Percentiles rank a stretch among this genome's conserved stretches.
Evolutionary conservation across 306 rosid species (phyloP).

Genomic region (Rosa persica): DNA sequence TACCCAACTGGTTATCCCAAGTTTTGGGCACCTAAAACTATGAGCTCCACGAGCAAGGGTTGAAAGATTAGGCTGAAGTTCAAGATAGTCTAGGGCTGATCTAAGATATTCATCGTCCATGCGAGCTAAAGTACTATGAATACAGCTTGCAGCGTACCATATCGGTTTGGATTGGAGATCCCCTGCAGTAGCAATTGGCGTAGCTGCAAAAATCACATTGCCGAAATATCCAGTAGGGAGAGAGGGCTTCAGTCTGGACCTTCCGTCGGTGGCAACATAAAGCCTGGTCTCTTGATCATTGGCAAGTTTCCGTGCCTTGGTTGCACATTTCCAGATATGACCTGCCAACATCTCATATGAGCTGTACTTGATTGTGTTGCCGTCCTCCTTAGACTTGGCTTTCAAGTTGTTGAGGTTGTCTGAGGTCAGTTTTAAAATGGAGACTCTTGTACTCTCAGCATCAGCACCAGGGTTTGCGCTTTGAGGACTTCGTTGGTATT

Average conservation of each 20-base stretch:
- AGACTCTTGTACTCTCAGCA: constrained; percentile 37
- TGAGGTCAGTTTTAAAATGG: constrained; percentile 55
- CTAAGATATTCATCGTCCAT: constrained; percentile 38
- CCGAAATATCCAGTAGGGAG: constrained; percentile 67
- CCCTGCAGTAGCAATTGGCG: constrained; percentile 62
- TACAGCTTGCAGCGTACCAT: constrained; percentile 72
- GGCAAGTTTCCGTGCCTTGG: constrained; percentile 63
- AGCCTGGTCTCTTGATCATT: constrained; percentile 67
- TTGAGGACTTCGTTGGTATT: constrained; percentile 55
- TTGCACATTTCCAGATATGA: constrained; percentile 45
- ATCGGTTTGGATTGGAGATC: constrained; percentile 68
- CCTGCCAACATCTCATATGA: constrained; percentile 31
- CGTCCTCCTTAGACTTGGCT: constrained; percentile 64
- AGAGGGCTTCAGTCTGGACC: constrained; percentile 67
- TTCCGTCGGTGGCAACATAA: constrained; percentile 75
- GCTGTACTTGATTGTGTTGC: constrained; percentile 59
- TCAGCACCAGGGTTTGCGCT: constrained; percentile 34
- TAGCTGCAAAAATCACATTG: constrained; percentile 66
- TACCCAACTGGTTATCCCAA: constrained; percentile 84
- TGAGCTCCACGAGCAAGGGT: constrained; percentile 79
- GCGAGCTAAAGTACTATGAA: constrained; percentile 48
- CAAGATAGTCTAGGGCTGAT: constrained; percentile 33
- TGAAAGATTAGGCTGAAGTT: constrained; percentile 69
- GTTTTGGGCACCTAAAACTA: constrained; percentile 74
- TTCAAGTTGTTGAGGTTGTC: constrained; percentile 57